A percentile compares a stretch with the other conserved stretches of the same genome.
phyloP scores from a whole-genome alignment of 768 basidiomycete species.

The Agaricus subrufescens region DNA sequence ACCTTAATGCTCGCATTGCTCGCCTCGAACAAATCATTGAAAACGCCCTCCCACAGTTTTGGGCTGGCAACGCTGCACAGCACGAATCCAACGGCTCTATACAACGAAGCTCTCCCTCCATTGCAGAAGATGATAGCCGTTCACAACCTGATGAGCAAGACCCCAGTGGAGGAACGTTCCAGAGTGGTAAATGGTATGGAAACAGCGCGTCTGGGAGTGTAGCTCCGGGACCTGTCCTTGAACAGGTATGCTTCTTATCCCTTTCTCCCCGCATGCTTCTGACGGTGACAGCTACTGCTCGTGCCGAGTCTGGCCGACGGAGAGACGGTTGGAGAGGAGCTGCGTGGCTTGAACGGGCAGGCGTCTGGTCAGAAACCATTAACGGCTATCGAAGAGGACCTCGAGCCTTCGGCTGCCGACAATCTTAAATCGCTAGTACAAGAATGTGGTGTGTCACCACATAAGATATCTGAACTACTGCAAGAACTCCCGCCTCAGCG shows the following conservation, averaged over 20 bases:
- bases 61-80: conserved; percentile 25
- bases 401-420: conserved; percentile 63
- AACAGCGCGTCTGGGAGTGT: conserved; percentile 81
- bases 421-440: conserved; percentile 82
- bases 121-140: conserved; percentile 59
- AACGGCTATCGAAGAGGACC: conserved; percentile 34
- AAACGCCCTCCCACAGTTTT: conserved; percentile 72
- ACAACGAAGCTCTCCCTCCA: conserved; percentile 44
- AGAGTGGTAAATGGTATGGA: conserved; percentile 85
- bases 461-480: conserved; percentile 85
- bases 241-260: conserved; percentile 49
- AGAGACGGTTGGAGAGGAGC: not conserved
- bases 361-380: conserved; percentile 7
- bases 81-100: conserved; percentile 30
- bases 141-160: conserved; percentile 80
- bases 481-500: conserved; percentile 81
- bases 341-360: conserved; percentile 1
- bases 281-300: conserved; percentile 21
- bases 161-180: conserved; percentile 69
- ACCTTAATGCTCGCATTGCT: conserved; percentile 66
- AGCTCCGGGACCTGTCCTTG: conserved; percentile 72
- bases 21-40: conserved; percentile 82
- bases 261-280: not conserved
- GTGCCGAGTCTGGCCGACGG: conserved; percentile 14
- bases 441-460: conserved; percentile 89